Base-by-base conservation (phyloP, 257 asterid species). In the Sherardia arvensis region DNA sequence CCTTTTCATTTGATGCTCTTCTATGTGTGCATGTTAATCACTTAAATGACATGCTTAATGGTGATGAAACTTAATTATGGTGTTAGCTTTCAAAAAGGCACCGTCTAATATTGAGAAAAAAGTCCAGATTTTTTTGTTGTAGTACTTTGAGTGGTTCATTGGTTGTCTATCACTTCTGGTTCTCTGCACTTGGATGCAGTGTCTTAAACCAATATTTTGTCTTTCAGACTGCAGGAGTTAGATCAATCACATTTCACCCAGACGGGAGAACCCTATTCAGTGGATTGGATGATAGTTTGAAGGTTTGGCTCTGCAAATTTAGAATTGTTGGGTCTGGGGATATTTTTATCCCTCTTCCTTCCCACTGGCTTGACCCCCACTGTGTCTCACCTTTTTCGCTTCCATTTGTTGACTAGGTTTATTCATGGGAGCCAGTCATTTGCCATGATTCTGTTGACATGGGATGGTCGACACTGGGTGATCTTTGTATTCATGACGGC, bases 401-500 rank as follows among this genome's bases (percentile, higher is more conserved):
- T 74, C 57, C 32, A 26, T 70, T 69, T 62, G 65, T 67, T 69
- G 69, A 78, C 64, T 77, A 90, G 97, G 96, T 90, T 73, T 90
- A 85, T 84, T 87, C 97, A 29, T 93, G 99, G 99, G 97, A 93
- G 76, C 99, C 99, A 71, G 90, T 84, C 66, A 76, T 84, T 64
- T 93, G 96, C 74, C 97, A 84, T 43, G 96, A 93, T 71, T 80
- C 99, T 49, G 84, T 93, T 78, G 96, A 84, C 67, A 90, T 93
- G 96, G 96, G 97, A 66, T 93, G 97, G 99, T 90, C 99, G 40
- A 83, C 93, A 2, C 79, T 93, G 66, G 95, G 97, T 61, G 99
- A 90, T 77, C 83, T 90, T 60, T 90, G 96, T 73, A 68, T 93
- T 68, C 86, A 86, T 29, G 99, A 93, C 56, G 97, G 94, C 64